Conservation (phyloP, 78 protist species). For the Speleostelium caveatum region DNA sequence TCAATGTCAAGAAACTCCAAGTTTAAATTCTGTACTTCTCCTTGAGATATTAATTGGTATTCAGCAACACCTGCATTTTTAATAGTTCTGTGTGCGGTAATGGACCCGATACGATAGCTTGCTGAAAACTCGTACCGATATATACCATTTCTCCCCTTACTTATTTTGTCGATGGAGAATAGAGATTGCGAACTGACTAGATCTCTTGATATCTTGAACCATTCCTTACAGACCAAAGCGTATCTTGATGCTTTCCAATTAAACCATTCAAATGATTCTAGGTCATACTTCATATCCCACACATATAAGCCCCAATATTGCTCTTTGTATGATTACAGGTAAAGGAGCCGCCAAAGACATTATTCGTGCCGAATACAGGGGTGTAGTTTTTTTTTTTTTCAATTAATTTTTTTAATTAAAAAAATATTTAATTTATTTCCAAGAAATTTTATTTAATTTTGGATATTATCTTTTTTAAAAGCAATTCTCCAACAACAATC, state of each 20-base stretch:
- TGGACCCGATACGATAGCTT: no score
- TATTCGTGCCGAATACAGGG: background rate
- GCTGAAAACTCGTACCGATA: background rate
- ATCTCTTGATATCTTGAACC: background rate
- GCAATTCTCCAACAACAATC: no score
- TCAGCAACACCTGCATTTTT: background rate
- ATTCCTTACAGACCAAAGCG: background rate
- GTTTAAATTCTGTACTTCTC: background rate
- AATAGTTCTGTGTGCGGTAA: no score
- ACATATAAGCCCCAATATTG: background rate
- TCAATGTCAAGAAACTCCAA: background rate
- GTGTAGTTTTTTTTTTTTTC: background rate
- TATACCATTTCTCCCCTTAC: no score
- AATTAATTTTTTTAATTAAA: no score
- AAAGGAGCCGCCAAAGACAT: background rate
- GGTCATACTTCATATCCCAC: background rate
- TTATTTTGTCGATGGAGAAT: background rate
- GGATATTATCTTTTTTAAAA: no score
- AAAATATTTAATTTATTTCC: background rate
- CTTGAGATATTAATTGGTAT: background rate
- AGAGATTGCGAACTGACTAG: background rate
- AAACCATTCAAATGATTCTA: background rate
- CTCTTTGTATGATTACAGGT: background rate
- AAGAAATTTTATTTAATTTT: no score
- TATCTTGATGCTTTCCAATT: background rate